Evolutionary conservation across 345 rosid genomes (phyloP).

Genomic region (Camelina neglecta): DNA sequence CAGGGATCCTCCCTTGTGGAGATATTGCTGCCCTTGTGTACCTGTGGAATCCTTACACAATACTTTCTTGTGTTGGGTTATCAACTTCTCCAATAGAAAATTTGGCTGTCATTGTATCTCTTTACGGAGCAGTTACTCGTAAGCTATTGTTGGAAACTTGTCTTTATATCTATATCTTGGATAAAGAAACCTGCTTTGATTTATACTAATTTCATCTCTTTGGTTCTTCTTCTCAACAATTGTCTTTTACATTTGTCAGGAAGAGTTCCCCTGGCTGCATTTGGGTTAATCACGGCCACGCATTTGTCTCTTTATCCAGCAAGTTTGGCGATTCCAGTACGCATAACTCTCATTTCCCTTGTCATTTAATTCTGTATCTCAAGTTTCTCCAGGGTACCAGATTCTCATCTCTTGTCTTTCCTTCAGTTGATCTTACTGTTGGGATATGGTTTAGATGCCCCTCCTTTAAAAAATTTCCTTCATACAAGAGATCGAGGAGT

Average conservation of each 20-base stretch:
- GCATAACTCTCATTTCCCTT: slow-evolving; percentile 9
- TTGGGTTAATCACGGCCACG: slow-evolving; percentile 87
- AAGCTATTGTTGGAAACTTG: slow-evolving; percentile 37
- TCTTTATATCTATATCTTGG: background rate
- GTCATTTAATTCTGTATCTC: background rate
- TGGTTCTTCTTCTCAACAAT: background rate
- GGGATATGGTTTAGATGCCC: slow-evolving; percentile 82
- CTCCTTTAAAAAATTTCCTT: slow-evolving; percentile 67
- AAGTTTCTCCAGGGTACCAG: slow-evolving; percentile 1
- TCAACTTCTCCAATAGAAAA: slow-evolving; percentile 91
- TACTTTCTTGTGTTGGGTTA: slow-evolving; percentile 76
- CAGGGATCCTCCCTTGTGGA: slow-evolving; percentile 66
- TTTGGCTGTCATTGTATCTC: slow-evolving; percentile 61
- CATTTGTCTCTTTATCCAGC: slow-evolving; percentile 88
- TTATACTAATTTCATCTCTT: background rate
- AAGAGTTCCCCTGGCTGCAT: slow-evolving; percentile 77
- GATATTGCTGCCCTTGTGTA: slow-evolving; percentile 84
- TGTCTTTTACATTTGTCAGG: slow-evolving; percentile 51
- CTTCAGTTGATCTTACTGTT: slow-evolving; percentile 68
- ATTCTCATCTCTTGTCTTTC: slow-evolving; percentile 34
- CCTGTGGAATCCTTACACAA: slow-evolving; percentile 91
- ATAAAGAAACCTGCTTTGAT: background rate
- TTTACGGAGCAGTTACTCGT: slow-evolving; percentile 81
- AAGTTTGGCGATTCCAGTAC: slow-evolving; percentile 72
- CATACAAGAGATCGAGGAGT: slow-evolving; percentile 42